Base-by-base conservation (phyloP, 257 asterid species). In the Scutellaria minor region DNA sequence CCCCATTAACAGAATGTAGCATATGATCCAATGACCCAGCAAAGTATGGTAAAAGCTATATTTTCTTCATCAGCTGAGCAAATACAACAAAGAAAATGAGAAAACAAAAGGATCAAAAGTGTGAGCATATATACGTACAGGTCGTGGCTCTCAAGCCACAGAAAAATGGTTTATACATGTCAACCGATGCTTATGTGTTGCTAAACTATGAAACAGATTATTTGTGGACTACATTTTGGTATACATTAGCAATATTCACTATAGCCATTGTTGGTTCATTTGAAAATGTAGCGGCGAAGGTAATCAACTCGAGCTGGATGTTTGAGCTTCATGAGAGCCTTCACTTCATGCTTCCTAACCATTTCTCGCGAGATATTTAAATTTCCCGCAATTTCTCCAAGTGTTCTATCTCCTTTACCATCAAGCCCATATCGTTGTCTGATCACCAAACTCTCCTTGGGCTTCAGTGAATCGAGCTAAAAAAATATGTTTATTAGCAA, bases 261-360 rank as follows among this genome's bases (percentile, higher is more conserved):
- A 50, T 7, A 47, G 65, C 31, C 41, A 41, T 41, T 31, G 54
- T 40, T 11, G 59, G 15, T 70, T 81, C 78, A 86, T 76, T 81
- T 87, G 84, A 69, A 80, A 53, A 89, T 69, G 76, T 88, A 85
- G 41, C 61, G 90, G 35, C 97, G 96, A 75, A 91, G 90, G 81
- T 94, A 92, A 69, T 91, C 97, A 6, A 87, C 88, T 22, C 97
- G 87, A 76, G 97, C 75, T 45, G 97, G 97, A 85, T 88, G 96
- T 89, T 91, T 94, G 85, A 94, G 97, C 83, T 94, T 94, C 99
- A 94, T 91, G 52, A 94, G 85, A 73, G 97, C 98, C 88, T 94
- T 94, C 54, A 92, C 85, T 81, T 86, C 97, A 74, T 94, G 96
- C 83, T 94, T 94, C 42, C 98, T 66, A 9, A 91, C 99, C 99